phyloP scores from a whole-genome alignment of 2,329 filamentous ascomycete species.

The Pyrenophora teres region DNA sequence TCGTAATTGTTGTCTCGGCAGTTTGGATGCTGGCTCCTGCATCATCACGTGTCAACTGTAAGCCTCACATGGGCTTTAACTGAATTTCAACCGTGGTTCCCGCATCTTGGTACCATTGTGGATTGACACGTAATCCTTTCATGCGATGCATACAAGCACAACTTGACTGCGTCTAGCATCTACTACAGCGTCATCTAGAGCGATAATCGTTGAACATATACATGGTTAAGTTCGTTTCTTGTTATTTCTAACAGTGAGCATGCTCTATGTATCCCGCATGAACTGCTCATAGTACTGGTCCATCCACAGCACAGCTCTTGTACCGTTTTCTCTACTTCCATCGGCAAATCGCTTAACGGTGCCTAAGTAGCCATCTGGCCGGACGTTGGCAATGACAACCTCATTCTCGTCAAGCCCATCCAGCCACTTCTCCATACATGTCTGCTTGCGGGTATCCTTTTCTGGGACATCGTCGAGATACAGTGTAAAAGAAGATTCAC shows the following conservation, averaged over 20 bases:
- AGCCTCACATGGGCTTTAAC: too few species aligned
- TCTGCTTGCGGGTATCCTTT: conserved; percentile 56
- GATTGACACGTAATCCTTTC: too few species aligned
- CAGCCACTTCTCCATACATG: conserved; percentile 72
- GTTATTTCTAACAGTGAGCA: neutral
- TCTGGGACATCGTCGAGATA: conserved; percentile 70
- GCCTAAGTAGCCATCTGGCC: conserved; percentile 76
- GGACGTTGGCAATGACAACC: conserved; percentile 68
- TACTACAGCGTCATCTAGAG: too few species aligned
- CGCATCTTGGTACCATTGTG: too few species aligned
- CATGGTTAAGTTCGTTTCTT: neutral
- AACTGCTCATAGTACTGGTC: conserved; percentile 58
- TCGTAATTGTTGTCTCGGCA: too few species aligned
- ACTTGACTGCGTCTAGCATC: neutral
- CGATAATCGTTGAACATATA: too few species aligned
- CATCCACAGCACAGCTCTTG: conserved; percentile 52
- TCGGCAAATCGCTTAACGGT: conserved; percentile 56
- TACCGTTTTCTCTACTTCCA: conserved; percentile 36
- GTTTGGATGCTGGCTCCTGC: too few species aligned
- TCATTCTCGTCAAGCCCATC: conserved; percentile 62
- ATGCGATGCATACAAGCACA: too few species aligned
- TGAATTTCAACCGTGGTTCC: too few species aligned
- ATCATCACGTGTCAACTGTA: too few species aligned
- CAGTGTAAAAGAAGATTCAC: conserved; percentile 71
- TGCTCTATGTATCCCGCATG: conserved; percentile 39